Base-by-base conservation (phyloP, 2,329 filamentous ascomycete species). In the Beauveria rudraprayagi region DNA sequence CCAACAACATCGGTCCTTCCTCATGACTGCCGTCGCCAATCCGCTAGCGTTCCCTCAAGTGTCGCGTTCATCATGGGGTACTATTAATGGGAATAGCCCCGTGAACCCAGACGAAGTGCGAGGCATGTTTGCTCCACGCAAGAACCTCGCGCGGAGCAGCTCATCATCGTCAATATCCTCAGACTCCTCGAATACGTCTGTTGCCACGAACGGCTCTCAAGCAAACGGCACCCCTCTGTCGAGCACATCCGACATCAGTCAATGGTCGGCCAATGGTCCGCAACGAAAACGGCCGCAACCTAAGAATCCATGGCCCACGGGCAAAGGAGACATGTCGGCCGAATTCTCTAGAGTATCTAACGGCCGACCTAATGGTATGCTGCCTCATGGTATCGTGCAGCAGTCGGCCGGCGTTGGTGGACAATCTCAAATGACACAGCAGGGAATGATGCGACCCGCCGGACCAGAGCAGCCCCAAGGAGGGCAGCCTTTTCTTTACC, bases 81-180 rank as follows among this genome's bases (percentile, higher is more conserved):
- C 71, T 72, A 78, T 82, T 83, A 85, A 80, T 76, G 78, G 80
- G 67, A 75, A 77, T 68, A 79, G 83, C 78, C 82, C 88, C 71
- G 90, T 91, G 85, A 90, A 89, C 77, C 78, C 87, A 73, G 91
- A 96, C 78, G 91, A 96, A 76, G 85, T 88, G 66, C 86, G 89
- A 77, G 88, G 89, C 74, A 92, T 96, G 84, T 91, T 95, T 74
- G 88, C 90, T 83, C 90, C 91, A 70, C 90, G 92, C 69, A 97
- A 96, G 78, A 87, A 83, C 71, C 82, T 91, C 64, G 90, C 93
- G 73, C 87, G 93, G 73, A 88, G 88, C 70, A 96, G 91, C 79
- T 97, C 93, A 41, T 94, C 91, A 62, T 96, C 92, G 4, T 96
- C 92, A 51, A 81, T 95, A 65, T 89, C 90, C 16, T 87, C 85